A percentile compares a stretch with the other conserved stretches of the same genome.
Evolutionary conservation across 768 basidiomycete species (phyloP).

Genomic region (Kwoniella dejecticola): DNA sequence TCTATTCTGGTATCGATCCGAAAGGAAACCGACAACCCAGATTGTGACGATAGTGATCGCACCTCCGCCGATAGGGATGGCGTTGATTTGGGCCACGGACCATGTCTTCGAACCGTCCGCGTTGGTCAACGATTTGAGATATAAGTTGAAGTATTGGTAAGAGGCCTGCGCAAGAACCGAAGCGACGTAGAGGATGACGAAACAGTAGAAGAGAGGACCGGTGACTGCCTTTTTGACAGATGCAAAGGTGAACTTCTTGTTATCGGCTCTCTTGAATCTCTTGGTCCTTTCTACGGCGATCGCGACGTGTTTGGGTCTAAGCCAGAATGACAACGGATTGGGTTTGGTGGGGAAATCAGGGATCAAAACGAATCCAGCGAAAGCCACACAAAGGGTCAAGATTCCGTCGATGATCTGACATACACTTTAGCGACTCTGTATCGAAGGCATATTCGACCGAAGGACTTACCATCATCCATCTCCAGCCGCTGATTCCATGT

Average conservation of each 20-base stretch:
- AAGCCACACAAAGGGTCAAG: slow-evolving; percentile 24
- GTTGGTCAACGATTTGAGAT: slow-evolving; percentile 39
- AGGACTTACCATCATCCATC: slow-evolving; percentile 33
- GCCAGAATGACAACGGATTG: slow-evolving; percentile 47
- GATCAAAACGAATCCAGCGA: slow-evolving; percentile 41
- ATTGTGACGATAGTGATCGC: slow-evolving; percentile 34
- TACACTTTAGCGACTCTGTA: neutral
- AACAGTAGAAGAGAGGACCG: slow-evolving; percentile 43
- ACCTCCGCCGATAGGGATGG: slow-evolving; percentile 27
- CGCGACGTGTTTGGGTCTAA: slow-evolving; percentile 29
- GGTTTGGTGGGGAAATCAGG: slow-evolving; percentile 50
- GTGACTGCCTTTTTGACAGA: slow-evolving; percentile 38
- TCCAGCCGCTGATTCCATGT: slow-evolving; percentile 58
- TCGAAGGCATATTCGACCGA: neutral
- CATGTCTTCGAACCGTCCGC: slow-evolving; percentile 20
- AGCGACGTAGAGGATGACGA: slow-evolving; percentile 41
- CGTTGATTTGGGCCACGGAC: slow-evolving; percentile 20
- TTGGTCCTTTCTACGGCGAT: slow-evolving; percentile 35
- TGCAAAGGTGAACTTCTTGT: slow-evolving; percentile 40
- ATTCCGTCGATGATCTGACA: slow-evolving; percentile 56
- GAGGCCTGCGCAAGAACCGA: neutral
- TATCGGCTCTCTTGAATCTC: slow-evolving; percentile 39
- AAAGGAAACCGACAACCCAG: slow-evolving; percentile 41
- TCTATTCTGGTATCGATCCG: slow-evolving; percentile 44
- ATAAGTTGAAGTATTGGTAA: slow-evolving; percentile 44